Base-by-base conservation (phyloP, 2,329 filamentous ascomycete species). In the Aotearoamyces nothofagi region DNA sequence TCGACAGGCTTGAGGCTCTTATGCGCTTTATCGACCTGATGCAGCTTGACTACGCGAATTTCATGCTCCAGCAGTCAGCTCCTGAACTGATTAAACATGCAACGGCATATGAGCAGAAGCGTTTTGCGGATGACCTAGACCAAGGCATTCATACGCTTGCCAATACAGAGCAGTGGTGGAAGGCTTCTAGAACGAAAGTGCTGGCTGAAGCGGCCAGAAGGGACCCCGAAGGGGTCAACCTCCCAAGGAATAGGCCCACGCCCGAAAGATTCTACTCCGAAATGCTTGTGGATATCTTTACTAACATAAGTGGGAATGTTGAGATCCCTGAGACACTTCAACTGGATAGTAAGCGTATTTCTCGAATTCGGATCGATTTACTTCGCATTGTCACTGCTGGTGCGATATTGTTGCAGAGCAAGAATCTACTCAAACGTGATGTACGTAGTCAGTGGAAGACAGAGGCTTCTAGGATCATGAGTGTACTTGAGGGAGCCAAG, bases 21-120 rank as follows among this genome's bases (percentile, higher is more conserved):
- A 67, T 83, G 30, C 68, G 72, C 16, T 78, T 82, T 40, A 78
- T 86, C 32, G 78, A 90, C 43, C 57, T 78, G 19, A 75, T 87
- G 56, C 69, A 79, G 14, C 71, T 82, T 33, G 81, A 90, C 43
- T 84, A 86, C 44, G 76, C 79, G 34, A 90, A 90, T 47, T 87
- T 82, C 45, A 62, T 86, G 42, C 58, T 90, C 27, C 71, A 74
- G 49, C 66, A 77, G 15, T 73, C 74, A 1, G 77, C 77, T 2
- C 78, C 78, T 1, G 69, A 69, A 5, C 62, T 90, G 29, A 69
- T 83, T 30, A 68, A 76, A 37, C 74, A 80, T 38, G 72, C 78
- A 2, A 57, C 72, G 1, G 63, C 71, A 10, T 87, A 87, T 47
- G 81, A 90, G 45, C 64, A 71, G n/a, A 74, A 74, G 39, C 61